Evolutionary conservation across 1,139 yeast genomes (phyloP).

Genomic region (Pichia sp.): DNA sequence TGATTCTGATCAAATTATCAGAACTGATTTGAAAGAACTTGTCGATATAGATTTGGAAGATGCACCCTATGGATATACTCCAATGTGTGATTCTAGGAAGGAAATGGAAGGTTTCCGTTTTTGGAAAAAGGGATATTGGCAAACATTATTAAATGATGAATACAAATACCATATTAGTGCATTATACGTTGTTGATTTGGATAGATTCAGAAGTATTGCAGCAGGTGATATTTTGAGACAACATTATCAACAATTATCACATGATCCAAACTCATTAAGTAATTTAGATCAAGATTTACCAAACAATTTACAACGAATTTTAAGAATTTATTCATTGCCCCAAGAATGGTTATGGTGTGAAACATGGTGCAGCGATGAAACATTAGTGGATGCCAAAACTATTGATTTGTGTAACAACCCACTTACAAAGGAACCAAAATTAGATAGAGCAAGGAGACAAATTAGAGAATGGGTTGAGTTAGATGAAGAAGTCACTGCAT

Average conservation of each 20-base stretch:
- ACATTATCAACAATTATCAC: conserved; percentile 80
- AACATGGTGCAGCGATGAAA: conserved; percentile 79
- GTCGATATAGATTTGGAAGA: conserved; percentile 63
- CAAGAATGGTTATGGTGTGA: conserved; percentile 93
- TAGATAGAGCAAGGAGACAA: conserved; percentile 67
- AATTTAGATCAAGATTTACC: conserved; percentile 91
- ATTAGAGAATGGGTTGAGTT: conserved; percentile 72
- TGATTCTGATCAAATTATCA: conserved; percentile 76
- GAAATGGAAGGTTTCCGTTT: conserved; percentile 85
- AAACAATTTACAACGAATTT: conserved; percentile 64
- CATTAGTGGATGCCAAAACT: conserved; percentile 58
- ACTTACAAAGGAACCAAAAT: conserved; percentile 67
- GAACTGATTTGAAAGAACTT: conserved; percentile 67
- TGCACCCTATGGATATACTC: conserved; percentile 79
- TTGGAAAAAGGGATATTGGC: conserved; percentile 95
- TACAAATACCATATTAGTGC: conserved; percentile 80
- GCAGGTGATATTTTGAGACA: conserved; percentile 79
- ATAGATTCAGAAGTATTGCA: conserved; percentile 51
- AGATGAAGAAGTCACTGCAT: conserved; percentile 42
- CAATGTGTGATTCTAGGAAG: conserved; percentile 76
- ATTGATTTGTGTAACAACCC: conserved; percentile 84
- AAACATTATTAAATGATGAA: conserved; percentile 50
- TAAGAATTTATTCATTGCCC: conserved; percentile 68
- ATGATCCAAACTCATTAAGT: conserved; percentile 71
- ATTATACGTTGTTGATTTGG: conserved; percentile 72